phyloP scores from a whole-genome alignment of 2,329 filamentous ascomycete genomes.

The Penicillium sclerotigenum region DNA sequence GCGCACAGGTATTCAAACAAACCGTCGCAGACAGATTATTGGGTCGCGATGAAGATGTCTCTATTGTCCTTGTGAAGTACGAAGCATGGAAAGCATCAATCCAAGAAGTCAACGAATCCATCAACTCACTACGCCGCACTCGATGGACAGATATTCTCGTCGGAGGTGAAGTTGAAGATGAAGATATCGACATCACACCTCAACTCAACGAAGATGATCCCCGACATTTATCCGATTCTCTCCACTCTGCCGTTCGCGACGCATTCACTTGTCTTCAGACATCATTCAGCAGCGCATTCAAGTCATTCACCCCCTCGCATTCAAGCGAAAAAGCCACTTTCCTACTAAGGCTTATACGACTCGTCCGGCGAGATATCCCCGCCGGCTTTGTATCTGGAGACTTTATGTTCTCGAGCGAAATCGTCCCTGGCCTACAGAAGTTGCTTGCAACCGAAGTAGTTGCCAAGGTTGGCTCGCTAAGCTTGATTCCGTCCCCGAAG shows the following conservation, averaged over 20 bases:
- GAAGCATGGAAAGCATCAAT: slow-evolving; percentile 71
- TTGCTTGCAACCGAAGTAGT: slow-evolving; percentile 57
- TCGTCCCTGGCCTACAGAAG: slow-evolving; percentile 64
- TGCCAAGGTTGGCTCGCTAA: slow-evolving; percentile 43
- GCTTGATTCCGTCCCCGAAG: slow-evolving; percentile 16
- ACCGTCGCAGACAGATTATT: slow-evolving; percentile 67
- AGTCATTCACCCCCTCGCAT: slow-evolving; percentile 46
- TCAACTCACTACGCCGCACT: slow-evolving; percentile 35
- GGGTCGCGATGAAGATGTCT: slow-evolving; percentile 67
- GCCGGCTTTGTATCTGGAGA: slow-evolving; percentile 42
- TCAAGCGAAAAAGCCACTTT: slow-evolving; percentile 57
- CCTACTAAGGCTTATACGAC: slow-evolving; percentile 69
- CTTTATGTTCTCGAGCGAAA: slow-evolving; percentile 54
- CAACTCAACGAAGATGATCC: slow-evolving; percentile 72
- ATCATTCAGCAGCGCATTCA: slow-evolving; percentile 43
- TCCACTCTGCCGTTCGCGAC: slow-evolving; percentile 55
- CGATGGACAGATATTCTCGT: slow-evolving; percentile 41
- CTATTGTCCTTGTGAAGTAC: slow-evolving; percentile 61
- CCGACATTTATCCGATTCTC: slow-evolving; percentile 56
- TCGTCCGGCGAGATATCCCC: slow-evolving; percentile 67
- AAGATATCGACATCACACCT: slow-evolving; percentile 32
- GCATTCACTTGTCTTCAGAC: slow-evolving; percentile 56
- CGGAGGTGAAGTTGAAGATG: slow-evolving; percentile 41
- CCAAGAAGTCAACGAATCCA: slow-evolving; percentile 44
- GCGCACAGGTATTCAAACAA: slow-evolving; percentile 66